Percentiles rank a stretch among this genome's conserved stretches.
Conservation (phyloP, 2,329 filamentous ascomycete species). For the Rutstroemia sp. region DNA sequence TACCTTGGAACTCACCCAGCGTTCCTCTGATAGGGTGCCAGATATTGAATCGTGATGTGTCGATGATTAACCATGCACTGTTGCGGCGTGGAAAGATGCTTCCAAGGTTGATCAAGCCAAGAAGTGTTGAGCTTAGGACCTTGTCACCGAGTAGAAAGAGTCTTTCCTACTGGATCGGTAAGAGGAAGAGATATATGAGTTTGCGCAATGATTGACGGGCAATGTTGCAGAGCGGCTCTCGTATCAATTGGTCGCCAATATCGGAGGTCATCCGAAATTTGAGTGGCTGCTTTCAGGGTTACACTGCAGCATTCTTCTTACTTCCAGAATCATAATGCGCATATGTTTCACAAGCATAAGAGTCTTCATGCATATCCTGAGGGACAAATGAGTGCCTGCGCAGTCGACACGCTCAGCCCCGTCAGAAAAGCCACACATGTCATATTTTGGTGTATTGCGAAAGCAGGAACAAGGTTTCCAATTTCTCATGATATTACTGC, state of each 20-base stretch:
- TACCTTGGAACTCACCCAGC: too few species aligned
- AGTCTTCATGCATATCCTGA: too few species aligned
- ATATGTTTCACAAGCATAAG: background rate
- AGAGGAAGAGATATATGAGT: background rate
- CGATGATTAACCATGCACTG: too few species aligned
- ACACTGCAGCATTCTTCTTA: background rate
- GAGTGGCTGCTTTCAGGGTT: background rate
- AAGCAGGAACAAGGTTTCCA: conserved; percentile 1
- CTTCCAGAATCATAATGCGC: background rate
- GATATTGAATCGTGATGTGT: too few species aligned
- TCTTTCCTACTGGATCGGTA: background rate
- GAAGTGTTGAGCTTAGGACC: too few species aligned
- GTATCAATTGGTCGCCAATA: background rate
- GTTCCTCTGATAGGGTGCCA: too few species aligned
- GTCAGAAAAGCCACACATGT: background rate
- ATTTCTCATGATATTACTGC: background rate
- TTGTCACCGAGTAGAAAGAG: too few species aligned
- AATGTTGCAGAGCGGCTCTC: background rate
- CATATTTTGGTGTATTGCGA: background rate
- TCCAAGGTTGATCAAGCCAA: too few species aligned
- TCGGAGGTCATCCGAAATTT: background rate
- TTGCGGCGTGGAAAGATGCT: too few species aligned
- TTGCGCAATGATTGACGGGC: background rate
- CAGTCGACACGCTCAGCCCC: too few species aligned
- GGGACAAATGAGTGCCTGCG: too few species aligned